phyloP scores from a whole-genome alignment of 441 rosid species.

The Syzygium syzygioides region DNA sequence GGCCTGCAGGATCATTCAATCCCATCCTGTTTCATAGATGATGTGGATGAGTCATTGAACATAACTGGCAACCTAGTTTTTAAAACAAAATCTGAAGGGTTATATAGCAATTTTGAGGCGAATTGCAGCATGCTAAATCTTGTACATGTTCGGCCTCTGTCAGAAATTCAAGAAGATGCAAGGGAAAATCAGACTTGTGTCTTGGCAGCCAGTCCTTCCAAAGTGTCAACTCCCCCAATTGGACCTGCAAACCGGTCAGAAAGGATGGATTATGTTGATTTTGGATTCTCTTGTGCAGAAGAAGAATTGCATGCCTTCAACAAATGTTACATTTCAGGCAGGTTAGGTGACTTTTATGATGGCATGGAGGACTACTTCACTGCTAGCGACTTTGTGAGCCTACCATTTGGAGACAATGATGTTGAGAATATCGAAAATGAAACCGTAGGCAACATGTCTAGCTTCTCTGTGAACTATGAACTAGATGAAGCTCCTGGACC shows the following conservation, averaged over 20 bases:
- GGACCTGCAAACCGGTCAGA: slow-evolving; percentile 15
- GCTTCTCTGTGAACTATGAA: slow-evolving; percentile 35
- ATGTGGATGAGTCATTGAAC: slow-evolving; percentile 18
- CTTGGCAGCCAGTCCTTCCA: slow-evolving; percentile 11
- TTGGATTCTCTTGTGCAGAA: slow-evolving; percentile 28
- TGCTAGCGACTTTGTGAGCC: slow-evolving; percentile 3
- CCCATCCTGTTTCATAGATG: slow-evolving; percentile 9
- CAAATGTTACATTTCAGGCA: slow-evolving; percentile 3
- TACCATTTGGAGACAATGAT: slow-evolving; percentile 12
- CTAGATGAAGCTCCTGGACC: slow-evolving; percentile 41
- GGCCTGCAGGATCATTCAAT: slow-evolving; percentile 6
- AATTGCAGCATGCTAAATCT: slow-evolving; percentile 4
- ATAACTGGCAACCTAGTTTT: background rate
- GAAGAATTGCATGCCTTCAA: slow-evolving; percentile 27
- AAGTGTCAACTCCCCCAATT: slow-evolving; percentile 12
- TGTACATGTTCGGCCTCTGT: slow-evolving; percentile 10
- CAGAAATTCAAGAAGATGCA: slow-evolving; percentile 13
- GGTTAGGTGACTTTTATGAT: slow-evolving; percentile 16
- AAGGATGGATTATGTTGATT: slow-evolving; percentile 28
- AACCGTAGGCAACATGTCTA: slow-evolving; percentile 12
- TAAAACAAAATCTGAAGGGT: slow-evolving; percentile 13
- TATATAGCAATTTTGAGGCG: slow-evolving; percentile 5
- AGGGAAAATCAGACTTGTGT: background rate
- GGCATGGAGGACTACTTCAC: slow-evolving; percentile 11
- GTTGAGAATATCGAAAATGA: background rate